Percentiles rank a stretch among this genome's conserved stretches.
Conservation (phyloP, 2,329 filamentous ascomycete genomes). For the Talaromyces sp. region DNA sequence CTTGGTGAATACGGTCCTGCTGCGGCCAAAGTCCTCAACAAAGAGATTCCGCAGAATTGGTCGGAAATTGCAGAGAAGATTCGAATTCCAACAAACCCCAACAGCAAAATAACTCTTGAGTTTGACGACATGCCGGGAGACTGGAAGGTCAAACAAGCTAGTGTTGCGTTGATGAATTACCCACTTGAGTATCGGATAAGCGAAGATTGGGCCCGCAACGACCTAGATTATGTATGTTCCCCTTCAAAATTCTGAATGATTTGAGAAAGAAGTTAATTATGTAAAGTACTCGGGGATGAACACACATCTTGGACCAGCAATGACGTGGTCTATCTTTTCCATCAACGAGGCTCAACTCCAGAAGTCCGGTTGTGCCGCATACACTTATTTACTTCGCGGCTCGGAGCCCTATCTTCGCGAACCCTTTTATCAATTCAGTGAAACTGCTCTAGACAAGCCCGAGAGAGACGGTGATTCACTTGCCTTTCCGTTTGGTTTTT, state of each 20-base stretch:
- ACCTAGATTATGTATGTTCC: slow-evolving; percentile 45
- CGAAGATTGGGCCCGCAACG: slow-evolving; percentile 33
- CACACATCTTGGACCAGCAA: slow-evolving; percentile 56
- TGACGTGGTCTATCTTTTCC: slow-evolving; percentile 60
- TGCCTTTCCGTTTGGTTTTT: slow-evolving; percentile 40
- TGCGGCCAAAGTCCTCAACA: slow-evolving; percentile 33
- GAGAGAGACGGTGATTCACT: slow-evolving; percentile 54
- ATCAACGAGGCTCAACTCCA: slow-evolving; percentile 55
- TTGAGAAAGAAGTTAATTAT: neutral
- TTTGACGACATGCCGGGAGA: slow-evolving; percentile 55
- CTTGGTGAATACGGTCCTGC: slow-evolving; percentile 31
- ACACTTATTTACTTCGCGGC: slow-evolving; percentile 55
- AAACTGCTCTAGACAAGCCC: slow-evolving; percentile 8
- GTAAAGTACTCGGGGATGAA: slow-evolving; percentile 55
- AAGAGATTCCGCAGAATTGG: slow-evolving; percentile 7
- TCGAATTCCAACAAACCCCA: slow-evolving; percentile 23
- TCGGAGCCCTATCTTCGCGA: slow-evolving; percentile 54
- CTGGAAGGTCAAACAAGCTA: slow-evolving; percentile 58
- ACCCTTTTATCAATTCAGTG: slow-evolving; percentile 58
- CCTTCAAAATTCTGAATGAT: neutral
- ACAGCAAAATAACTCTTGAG: slow-evolving; percentile 52
- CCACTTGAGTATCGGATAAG: slow-evolving; percentile 38
- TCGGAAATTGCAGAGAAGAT: slow-evolving; percentile 10
- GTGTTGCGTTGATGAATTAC: slow-evolving; percentile 57
- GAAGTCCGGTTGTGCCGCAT: slow-evolving; percentile 54